phyloP scores from a whole-genome alignment of 73 alveolate genomes.

The Halteria grandinella region DNA sequence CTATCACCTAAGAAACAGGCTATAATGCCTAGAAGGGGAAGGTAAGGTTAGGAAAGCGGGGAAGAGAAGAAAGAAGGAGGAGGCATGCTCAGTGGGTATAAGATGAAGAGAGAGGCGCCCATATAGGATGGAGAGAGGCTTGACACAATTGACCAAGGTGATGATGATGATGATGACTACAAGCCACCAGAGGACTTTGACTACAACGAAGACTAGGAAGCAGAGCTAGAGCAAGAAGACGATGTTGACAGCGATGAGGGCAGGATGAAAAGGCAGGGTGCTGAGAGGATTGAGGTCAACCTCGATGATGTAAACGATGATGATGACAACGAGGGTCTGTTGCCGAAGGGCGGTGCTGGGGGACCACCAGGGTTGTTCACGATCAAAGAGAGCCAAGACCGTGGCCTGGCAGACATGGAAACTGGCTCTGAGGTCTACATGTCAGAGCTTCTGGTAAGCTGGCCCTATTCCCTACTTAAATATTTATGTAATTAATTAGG shows the following conservation, averaged over 20 bases:
- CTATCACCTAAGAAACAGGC: conserved; percentile 78
- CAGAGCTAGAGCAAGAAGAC: conserved; percentile 66
- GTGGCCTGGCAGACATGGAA: conserved; percentile 96
- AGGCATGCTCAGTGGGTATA: conserved; percentile 66
- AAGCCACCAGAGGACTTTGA: too few relatives aligned
- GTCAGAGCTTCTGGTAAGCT: conserved; percentile 89
- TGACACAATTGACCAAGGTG: conserved; percentile 76
- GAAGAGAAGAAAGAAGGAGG: conserved; percentile 62
- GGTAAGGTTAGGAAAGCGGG: conserved; percentile 30
- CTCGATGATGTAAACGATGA: conserved; percentile 88
- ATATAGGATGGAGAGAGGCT: conserved; percentile 74
- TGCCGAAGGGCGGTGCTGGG: conserved; percentile 23
- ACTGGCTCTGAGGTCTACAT: conserved; percentile 95
- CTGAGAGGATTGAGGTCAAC: conserved; percentile 82
- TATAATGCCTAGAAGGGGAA: conserved; percentile 49
- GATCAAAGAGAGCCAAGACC: conserved; percentile 84
- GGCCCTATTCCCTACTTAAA: not conserved
- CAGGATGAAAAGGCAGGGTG: too few relatives aligned
- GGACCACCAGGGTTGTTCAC: not conserved
- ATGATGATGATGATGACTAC: conserved; percentile 78
- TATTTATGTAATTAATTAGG: too few relatives aligned
- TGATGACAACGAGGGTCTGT: conserved; percentile 75
- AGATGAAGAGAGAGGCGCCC: conserved; percentile 35
- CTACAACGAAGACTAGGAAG: conserved; percentile 61
- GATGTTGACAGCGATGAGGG: too few relatives aligned